Evolutionary conservation across 2,329 filamentous ascomycete genomes (phyloP), one percentile per base, ranked within the genome.

Genomic region (Corinectria fuckeliana): DNA sequence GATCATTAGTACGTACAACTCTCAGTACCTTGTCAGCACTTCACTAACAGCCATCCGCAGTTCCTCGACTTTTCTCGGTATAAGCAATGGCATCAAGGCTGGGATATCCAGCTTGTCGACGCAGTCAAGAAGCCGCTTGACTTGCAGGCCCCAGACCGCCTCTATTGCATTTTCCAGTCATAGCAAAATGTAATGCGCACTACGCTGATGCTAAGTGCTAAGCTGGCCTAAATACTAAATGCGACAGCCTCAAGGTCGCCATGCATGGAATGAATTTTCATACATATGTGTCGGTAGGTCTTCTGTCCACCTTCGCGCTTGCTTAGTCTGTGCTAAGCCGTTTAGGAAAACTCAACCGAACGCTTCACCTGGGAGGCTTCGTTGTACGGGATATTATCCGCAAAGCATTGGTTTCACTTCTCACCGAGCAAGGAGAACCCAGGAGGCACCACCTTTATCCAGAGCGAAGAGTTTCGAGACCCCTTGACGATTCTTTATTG

Each of bases 51-150:
- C 10, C 7, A 53, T 47, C 3, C 14, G 2, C 26, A 66, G 64
- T 66, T 66, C 9, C 41, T 66, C 1, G 50, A 61, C 21, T 65
- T 66, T 57, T 21, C 52, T 23, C 32, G 55, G 34, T 65, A 61
- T n/a, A 39, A 55, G 5, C n/a, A 65, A 25, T 65, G 64, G 64
- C 60, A 66, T 4, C 20, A 56, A 28, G 57, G 60, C 5, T 65
- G 64, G 62, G 41, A 61, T 1, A 54, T 66, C 7, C 14, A 16
- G 3, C 55, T 25, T 13, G 13, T 36, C 8, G 50, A 61, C 14
- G 5, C 50, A 2, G 14, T 4, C 26, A 60, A 57, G 18, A 42
- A 48, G 11, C 30, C 56, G 7, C n/a, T 30, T 7, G 57, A 60
- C 21, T 39, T 63, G 4, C 21, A 54, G 14, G 1, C 50, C 4